Evolutionary conservation across 2,329 filamentous ascomycete genomes (phyloP).

Genomic region (Stemphylium lycopersici): DNA sequence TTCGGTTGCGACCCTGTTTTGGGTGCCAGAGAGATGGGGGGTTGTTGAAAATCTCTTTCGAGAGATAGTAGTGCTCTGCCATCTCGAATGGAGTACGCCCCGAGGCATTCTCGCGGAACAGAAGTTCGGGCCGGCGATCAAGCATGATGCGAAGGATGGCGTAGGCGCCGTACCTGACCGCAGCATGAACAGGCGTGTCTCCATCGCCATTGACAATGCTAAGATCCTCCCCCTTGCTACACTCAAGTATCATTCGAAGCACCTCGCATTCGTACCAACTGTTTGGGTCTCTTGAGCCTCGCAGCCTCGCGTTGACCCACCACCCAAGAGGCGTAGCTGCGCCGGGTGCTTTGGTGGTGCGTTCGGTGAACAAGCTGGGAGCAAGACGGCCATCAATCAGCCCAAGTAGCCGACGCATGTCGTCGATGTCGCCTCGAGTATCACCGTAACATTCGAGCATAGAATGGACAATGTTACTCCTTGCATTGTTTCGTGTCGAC

Average conservation of each 20-base stretch:
- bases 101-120: slow-evolving; percentile 76
- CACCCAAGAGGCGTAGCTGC: slow-evolving; percentile 69
- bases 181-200: slow-evolving; percentile 68
- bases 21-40: slow-evolving; percentile 16
- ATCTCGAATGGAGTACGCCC: slow-evolving; percentile 76
- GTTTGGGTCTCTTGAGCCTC: not conserved
- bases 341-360: slow-evolving; percentile 57
- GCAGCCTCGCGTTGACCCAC: slow-evolving; percentile 20
- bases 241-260: slow-evolving; percentile 38
- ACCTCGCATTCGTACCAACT: not conserved
- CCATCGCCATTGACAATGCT: slow-evolving; percentile 68
- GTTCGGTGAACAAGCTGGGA: slow-evolving; percentile 64
- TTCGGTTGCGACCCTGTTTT: not conserved
- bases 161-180: slow-evolving; percentile 51
- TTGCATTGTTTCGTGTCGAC: slow-evolving; percentile 63
- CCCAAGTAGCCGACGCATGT: slow-evolving; percentile 55
- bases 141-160: slow-evolving; percentile 58
- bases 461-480: slow-evolving; percentile 73
- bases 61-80: slow-evolving; percentile 62
- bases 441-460: slow-evolving; percentile 35
- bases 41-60: slow-evolving; percentile 35
- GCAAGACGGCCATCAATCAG: slow-evolving; percentile 65
- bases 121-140: slow-evolving; percentile 62
- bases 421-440: slow-evolving; percentile 1
- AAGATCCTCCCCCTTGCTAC: slow-evolving; percentile 56